A percentile compares a stretch with the other conserved stretches of the same genome.
phyloP scores from a whole-genome alignment of 2,329 filamentous ascomycete genomes.

The Alternaria triticimaculans region DNA sequence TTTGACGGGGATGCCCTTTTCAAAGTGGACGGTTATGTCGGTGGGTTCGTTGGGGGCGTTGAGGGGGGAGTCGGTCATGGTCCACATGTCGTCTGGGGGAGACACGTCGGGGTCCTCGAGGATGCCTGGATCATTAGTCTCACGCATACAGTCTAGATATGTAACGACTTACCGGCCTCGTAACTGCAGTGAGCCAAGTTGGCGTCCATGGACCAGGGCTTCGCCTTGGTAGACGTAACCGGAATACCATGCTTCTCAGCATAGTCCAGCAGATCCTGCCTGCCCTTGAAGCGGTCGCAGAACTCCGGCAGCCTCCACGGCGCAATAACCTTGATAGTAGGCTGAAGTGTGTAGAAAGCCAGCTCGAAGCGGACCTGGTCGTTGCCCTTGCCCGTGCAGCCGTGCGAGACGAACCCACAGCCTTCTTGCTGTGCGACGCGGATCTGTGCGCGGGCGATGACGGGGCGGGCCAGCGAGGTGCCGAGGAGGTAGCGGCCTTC shows the following conservation, averaged over 20 bases:
- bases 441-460: slow-evolving; percentile 73
- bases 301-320: slow-evolving; percentile 75
- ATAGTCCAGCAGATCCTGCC: slow-evolving; percentile 75
- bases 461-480: slow-evolving; percentile 70
- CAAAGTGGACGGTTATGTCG: slow-evolving; percentile 74
- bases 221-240: slow-evolving; percentile 74
- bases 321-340: slow-evolving; percentile 74
- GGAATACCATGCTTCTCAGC: slow-evolving; percentile 71
- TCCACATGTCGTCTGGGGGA: slow-evolving; percentile 82
- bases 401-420: slow-evolving; percentile 60
- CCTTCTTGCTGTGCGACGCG: slow-evolving; percentile 68
- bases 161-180: slow-evolving; percentile 66
- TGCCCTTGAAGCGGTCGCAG: slow-evolving; percentile 73
- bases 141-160: rapidly evolving
- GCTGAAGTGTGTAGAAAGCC: slow-evolving; percentile 67
- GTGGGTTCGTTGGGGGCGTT: slow-evolving; percentile 73
- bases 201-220: slow-evolving; percentile 62
- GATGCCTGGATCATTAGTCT: slow-evolving; percentile 50
- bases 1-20: slow-evolving; percentile 77
- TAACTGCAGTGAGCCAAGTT: slow-evolving; percentile 80
- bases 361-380: slow-evolving; percentile 72
- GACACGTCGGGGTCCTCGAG: slow-evolving; percentile 70
- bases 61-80: slow-evolving; percentile 70
- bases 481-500: slow-evolving; percentile 63
- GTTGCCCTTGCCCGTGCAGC: slow-evolving; percentile 59